phyloP scores from a whole-genome alignment of 768 basidiomycete species.

The Tricholomella constricta region DNA sequence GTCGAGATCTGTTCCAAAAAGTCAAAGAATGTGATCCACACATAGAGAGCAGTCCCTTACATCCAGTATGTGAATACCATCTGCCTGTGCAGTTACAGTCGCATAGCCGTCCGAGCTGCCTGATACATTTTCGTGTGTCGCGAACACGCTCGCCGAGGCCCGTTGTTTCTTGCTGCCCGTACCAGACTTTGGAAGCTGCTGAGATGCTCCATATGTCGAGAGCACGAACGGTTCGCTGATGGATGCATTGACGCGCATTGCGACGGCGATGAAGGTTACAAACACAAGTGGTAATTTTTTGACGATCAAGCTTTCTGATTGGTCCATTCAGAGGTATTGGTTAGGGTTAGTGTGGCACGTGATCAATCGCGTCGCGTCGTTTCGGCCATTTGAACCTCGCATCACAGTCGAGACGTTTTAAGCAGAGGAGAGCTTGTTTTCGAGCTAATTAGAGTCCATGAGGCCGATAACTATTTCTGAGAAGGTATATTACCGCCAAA shows the following conservation, averaged over 20 bases:
- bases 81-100: slow-evolving; percentile 69
- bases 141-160: slow-evolving; percentile 30
- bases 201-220: slow-evolving; percentile 33
- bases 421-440: too few relatives aligned
- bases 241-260: slow-evolving; percentile 21
- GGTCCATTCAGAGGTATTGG: neutral
- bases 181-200: slow-evolving; percentile 27
- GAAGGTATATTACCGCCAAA: neutral
- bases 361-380: slow-evolving; percentile 14
- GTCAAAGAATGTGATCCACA: slow-evolving; percentile 2
- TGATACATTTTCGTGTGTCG: slow-evolving; percentile 34
- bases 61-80: slow-evolving; percentile 76
- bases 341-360: slow-evolving; percentile 13
- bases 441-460: too few relatives aligned
- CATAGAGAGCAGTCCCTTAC: slow-evolving; percentile 42
- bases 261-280: slow-evolving; percentile 6
- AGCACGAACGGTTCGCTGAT: slow-evolving; percentile 42
- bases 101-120: slow-evolving; percentile 54
- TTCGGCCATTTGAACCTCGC: too few relatives aligned
- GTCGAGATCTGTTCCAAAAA: slow-evolving; percentile 49
- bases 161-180: slow-evolving; percentile 18
- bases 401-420: too few relatives aligned
- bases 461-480: neutral
- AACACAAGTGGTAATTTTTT: slow-evolving; percentile 17
- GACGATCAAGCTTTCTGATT: slow-evolving; percentile 8